Base-by-base conservation (phyloP, 2,329 filamentous ascomycete genomes). In the Cladophialophora exuberans region DNA sequence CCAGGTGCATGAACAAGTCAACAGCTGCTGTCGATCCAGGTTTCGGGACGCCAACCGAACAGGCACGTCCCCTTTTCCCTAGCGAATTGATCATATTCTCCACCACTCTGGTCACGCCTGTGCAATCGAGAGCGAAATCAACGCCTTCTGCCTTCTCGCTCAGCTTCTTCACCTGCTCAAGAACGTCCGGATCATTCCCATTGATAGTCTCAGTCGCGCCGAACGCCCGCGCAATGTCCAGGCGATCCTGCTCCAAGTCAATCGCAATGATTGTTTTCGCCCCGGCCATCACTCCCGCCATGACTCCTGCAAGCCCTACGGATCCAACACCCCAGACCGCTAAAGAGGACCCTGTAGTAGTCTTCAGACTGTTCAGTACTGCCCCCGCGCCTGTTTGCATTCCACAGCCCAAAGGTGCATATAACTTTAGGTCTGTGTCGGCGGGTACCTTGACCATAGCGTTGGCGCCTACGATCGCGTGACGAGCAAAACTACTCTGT, bases 181-280 rank as follows among this genome's bases (percentile, higher is more conserved):
- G 7, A 0, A 72, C 68, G 20, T 73, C 68, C 0, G 64, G 62
- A 4, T 68, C 51, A 2, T 60, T 61, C 11, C 74, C 71, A 28
- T 26, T 17, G 56, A 77, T 69, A 15, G 80, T 67, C 18, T 74
- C 67, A 45, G 74, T 71, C 0, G 80, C 81, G 0, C 81, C 81
- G 1, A 83, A 64, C 4, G 68, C 62, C 50, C 70, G 73, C 0
- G 80, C 79, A 2, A 74, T 69, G 4, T 71, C 66, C 2, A 84
- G 67, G 20, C 81, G 67, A 6, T 57, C 60, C 22, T 67, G 45
- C 1, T 71, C 59, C 20, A 65, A 61, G 54, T 76, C 73, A 3
- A 76, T 64, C 1, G 65, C 73, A 17, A 76, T 71, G 56, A 71
- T 69, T 1, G 45, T 44, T 6, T 45, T 48, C 11, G 59, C 64